A percentile compares a stretch with the other conserved stretches of the same genome.
Evolutionary conservation across 441 rosid species (phyloP).

Genomic region (Adansonia grandidieri): DNA sequence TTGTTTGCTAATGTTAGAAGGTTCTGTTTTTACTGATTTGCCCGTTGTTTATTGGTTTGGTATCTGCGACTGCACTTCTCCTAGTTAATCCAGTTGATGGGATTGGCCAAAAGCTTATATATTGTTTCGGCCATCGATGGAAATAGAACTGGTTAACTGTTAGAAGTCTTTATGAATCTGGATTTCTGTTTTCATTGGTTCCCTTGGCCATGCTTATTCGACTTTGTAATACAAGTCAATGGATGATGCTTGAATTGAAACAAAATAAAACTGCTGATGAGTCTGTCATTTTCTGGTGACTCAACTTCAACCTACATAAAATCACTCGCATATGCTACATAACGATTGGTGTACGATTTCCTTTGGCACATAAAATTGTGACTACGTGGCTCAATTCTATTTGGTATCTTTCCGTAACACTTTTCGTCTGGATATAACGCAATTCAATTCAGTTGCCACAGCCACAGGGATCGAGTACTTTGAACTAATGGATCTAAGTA

Average conservation of each 20-base stretch:
- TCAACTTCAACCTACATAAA: no score
- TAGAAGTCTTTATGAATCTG: not conserved
- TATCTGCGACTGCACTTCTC: not conserved
- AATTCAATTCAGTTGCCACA: conserved; percentile 22
- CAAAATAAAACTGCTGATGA: not conserved
- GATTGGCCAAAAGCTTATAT: not conserved
- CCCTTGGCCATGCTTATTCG: not conserved
- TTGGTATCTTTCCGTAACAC: conserved; percentile 32
- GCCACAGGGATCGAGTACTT: conserved; percentile 17
- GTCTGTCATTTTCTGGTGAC: not conserved
- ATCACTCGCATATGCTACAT: not conserved
- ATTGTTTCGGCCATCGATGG: not conserved
- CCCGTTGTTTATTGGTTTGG: not conserved
- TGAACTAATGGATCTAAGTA: conserved; percentile 14
- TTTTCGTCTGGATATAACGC: conserved; percentile 47
- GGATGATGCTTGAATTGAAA: not conserved
- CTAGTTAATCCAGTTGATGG: not conserved
- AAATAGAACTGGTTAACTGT: not conserved
- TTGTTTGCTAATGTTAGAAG: not conserved
- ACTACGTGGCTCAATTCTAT: conserved; percentile 54
- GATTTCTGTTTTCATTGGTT: not conserved
- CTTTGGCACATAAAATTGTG: conserved; percentile 46
- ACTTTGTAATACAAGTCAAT: not conserved
- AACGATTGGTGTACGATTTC: conserved; percentile 37
- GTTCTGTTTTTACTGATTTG: not conserved